These are phyloP conservation scores for Tylopilus felleus DNA, from an alignment of 768 basidiomycete species.

Conservation along the genomic window DNA sequence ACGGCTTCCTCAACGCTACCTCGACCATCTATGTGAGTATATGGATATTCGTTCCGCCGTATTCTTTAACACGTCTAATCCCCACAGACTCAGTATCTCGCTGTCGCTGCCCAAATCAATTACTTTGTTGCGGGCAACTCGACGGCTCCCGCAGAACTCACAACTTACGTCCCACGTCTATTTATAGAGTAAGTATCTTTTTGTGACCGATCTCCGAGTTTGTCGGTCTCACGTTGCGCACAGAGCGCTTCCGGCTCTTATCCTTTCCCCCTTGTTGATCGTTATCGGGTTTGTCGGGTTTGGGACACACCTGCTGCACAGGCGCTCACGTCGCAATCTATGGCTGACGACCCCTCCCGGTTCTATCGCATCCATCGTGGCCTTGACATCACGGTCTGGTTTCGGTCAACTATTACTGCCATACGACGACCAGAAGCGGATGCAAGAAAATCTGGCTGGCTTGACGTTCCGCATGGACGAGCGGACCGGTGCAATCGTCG, in stretches of 20 bases:
- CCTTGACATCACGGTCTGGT: slow-evolving; percentile 58
- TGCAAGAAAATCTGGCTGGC: slow-evolving; percentile 48
- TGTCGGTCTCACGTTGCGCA: slow-evolving; percentile 1
- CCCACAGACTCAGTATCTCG: slow-evolving; percentile 53
- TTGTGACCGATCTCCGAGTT: neutral
- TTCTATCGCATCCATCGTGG: slow-evolving; percentile 52
- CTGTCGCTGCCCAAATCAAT: slow-evolving; percentile 52
- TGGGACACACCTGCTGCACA: slow-evolving; percentile 46
- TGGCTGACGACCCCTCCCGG: slow-evolving; percentile 56
- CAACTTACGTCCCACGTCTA: slow-evolving; percentile 45
- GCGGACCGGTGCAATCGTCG: slow-evolving; percentile 60
- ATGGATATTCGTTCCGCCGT: neutral
- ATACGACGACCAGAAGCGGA: slow-evolving; percentile 46
- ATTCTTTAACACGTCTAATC: neutral
- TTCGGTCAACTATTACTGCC: slow-evolving; percentile 61
- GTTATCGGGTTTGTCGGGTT: slow-evolving; percentile 47
- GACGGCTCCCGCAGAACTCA: slow-evolving; percentile 39
- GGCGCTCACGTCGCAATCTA: slow-evolving; percentile 44
- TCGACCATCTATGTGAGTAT: slow-evolving; percentile 31
- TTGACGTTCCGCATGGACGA: slow-evolving; percentile 54
- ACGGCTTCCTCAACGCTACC: slow-evolving; percentile 55
- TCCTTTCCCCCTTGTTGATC: slow-evolving; percentile 48
- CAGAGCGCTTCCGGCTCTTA: slow-evolving; percentile 53
- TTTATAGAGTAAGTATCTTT: slow-evolving; percentile 53
- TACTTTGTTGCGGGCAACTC: slow-evolving; percentile 50